Percentiles rank a stretch among this genome's conserved stretches.
phyloP scores from a whole-genome alignment of 345 rosid genomes.

The Iberis pinnata region DNA sequence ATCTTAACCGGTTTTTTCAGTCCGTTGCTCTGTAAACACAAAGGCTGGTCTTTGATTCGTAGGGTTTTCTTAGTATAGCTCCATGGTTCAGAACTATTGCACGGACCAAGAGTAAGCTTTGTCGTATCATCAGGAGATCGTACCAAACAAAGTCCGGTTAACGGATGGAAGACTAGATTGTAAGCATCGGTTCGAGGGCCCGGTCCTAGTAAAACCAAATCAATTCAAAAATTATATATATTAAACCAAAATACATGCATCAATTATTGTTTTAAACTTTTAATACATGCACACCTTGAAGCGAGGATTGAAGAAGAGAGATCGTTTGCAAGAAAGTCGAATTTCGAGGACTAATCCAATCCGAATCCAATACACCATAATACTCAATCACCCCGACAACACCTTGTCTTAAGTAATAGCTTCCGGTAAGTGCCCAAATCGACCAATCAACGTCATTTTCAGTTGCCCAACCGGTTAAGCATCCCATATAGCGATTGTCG shows the following conservation, averaged over 20 bases:
- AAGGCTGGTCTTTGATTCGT: slow-evolving; percentile 41
- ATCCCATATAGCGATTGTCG: slow-evolving; percentile 62
- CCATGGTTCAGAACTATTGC: slow-evolving; percentile 72
- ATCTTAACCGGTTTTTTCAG: slow-evolving; percentile 39
- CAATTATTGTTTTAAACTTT: too few relatives aligned
- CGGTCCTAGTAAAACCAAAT: slow-evolving; percentile 59
- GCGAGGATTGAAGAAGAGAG: slow-evolving; percentile 54
- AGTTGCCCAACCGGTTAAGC: slow-evolving; percentile 62
- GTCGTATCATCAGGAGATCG: slow-evolving; percentile 36
- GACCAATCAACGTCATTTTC: slow-evolving; percentile 87
- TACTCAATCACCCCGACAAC: slow-evolving; percentile 49
- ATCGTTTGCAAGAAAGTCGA: slow-evolving; percentile 50
- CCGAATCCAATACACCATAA: slow-evolving; percentile 55
- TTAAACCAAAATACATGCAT: too few relatives aligned
- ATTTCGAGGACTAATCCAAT: slow-evolving; percentile 57
- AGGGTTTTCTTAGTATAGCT: slow-evolving; percentile 46
- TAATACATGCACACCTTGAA: slow-evolving; percentile 38
- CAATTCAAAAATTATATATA: neutral
- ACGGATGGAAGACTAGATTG: slow-evolving; percentile 69
- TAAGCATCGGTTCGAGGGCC: slow-evolving; percentile 43
- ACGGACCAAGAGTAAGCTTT: slow-evolving; percentile 49
- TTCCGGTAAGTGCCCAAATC: slow-evolving; percentile 72
- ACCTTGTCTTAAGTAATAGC: slow-evolving; percentile 78
- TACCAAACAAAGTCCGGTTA: slow-evolving; percentile 63
- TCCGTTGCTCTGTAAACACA: slow-evolving; percentile 56